Evolutionary conservation across 306 rosid species (phyloP), one percentile per base, ranked within the genome.

Genomic region (Acacia melanoxylon): DNA sequence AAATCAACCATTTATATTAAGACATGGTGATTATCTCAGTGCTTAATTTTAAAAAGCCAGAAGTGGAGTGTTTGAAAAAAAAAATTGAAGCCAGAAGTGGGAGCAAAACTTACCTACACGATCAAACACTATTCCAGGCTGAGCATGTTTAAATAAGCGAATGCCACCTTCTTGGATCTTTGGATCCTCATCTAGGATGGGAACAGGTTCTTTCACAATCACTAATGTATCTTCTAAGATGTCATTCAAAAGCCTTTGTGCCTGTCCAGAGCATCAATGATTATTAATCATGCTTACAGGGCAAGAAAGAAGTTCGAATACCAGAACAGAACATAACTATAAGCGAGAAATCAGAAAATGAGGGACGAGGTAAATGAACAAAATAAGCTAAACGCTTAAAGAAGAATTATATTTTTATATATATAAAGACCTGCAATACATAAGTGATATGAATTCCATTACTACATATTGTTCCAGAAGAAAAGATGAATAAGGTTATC

Each of bases 121-220:
- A 91, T 95, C 93, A 88, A 91, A 89, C 79, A 89, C 87, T 42
- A 92, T 85, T 48, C 98, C 98, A 16, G 89, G 91, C 24, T 85
- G 90, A 78, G 98, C 87, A 86, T 90, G 87, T 49, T 90, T 95
- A 79, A 95, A 95, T 90, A 95, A 89, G 44, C 94, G 95, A 75
- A 95, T 75, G 65, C 92, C 90, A 33, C 83, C 84, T 66, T 88
- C 98, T 29, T 85, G 44, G 83, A 12, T 76, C 3, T 75, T 22
- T 63, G 90, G 85, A 80, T 89, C 91, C 72, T 82, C 86, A 79
- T 86, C 77, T 16, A 78, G 80, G 80, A 69, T 74, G 67, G 42
- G 35, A 54, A 44, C 49, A 78, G 93, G 84, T 70, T 82, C 84
- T 45, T 80, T 87, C 76, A 92, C 98, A 68, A 93, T 84, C 87